Conservation (phyloP, 139 green algal genomes). For the Desmodesmus armatus region DNA sequence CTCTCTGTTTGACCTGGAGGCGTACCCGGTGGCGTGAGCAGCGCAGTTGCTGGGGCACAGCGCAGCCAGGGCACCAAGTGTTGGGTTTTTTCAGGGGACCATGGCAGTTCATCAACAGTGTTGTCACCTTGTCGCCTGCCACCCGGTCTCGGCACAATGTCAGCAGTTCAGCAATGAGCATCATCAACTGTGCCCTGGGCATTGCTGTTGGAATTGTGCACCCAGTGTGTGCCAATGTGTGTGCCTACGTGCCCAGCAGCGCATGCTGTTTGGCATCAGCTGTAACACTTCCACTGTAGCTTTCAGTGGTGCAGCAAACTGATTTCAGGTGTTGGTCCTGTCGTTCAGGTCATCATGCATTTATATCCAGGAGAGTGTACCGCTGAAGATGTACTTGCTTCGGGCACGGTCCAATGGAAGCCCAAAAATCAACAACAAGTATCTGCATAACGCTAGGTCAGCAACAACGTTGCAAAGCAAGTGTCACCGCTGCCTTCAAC, state of each 20-base stretch:
- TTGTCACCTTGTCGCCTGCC: background rate
- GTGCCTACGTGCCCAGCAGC: background rate
- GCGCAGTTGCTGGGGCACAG: too few relatives aligned
- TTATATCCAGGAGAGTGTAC: background rate
- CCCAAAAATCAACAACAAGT: background rate
- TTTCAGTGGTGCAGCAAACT: background rate
- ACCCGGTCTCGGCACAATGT: background rate
- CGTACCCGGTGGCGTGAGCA: constrained; percentile 66
- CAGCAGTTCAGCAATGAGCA: background rate
- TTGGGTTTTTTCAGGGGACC: background rate
- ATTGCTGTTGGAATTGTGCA: background rate
- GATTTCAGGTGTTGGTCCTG: too few relatives aligned
- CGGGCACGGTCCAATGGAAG: background rate
- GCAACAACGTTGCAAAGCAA: too few relatives aligned
- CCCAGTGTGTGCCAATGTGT: background rate
- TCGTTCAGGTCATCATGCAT: background rate
- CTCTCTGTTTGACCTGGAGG: constrained; percentile 86
- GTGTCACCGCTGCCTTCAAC: too few relatives aligned
- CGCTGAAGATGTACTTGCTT: background rate
- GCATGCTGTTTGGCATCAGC: background rate
- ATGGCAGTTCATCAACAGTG: background rate
- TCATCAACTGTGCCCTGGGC: background rate
- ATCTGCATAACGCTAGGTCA: background rate
- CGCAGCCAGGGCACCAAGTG: background rate
- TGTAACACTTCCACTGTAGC: background rate